Evolutionary conservation across 257 asterid genomes (phyloP).

Genomic region (Hygrophila difformis): DNA sequence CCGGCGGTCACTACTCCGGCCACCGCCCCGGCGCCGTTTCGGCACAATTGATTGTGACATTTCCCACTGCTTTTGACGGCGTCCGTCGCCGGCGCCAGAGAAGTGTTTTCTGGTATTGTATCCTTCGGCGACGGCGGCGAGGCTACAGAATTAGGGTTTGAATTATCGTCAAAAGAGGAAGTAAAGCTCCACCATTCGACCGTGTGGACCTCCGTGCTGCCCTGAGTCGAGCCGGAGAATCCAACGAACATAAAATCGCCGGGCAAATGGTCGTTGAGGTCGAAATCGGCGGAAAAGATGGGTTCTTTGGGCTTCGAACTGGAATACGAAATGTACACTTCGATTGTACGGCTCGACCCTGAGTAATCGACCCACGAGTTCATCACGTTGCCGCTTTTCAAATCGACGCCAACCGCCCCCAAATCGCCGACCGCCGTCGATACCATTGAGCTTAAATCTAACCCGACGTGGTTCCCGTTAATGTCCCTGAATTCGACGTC

Average conservation of each 20-base stretch:
- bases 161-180: conserved; percentile 43
- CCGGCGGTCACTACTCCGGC: conserved; percentile 78
- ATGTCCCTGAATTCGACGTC: conserved; percentile 67
- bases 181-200: conserved; percentile 87
- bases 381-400: conserved; percentile 67
- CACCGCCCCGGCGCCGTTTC: conserved; percentile 58
- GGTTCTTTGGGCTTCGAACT: conserved; percentile 63
- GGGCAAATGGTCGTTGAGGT: conserved; percentile 37
- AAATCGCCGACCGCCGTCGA: conserved; percentile 46
- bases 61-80: conserved; percentile 23
- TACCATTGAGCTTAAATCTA: conserved; percentile 68
- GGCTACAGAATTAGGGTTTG: conserved; percentile 22
- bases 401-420: conserved; percentile 42
- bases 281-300: conserved; percentile 31
- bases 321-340: conserved; percentile 57
- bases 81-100: conserved; percentile 25
- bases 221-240: conserved; percentile 76
- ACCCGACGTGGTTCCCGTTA: conserved; percentile 72
- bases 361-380: conserved; percentile 80
- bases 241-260: conserved; percentile 74
- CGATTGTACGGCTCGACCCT: conserved; percentile 36
- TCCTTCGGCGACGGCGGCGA: conserved; percentile 40
- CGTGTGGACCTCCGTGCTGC: conserved; percentile 72
- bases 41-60: conserved; percentile 52
- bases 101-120: conserved; percentile 37